These are phyloP conservation scores for Vanderwaltozyma yarrowii DNA, from an alignment of 805 yeast genomes.

Conservation along the genomic window DNA sequence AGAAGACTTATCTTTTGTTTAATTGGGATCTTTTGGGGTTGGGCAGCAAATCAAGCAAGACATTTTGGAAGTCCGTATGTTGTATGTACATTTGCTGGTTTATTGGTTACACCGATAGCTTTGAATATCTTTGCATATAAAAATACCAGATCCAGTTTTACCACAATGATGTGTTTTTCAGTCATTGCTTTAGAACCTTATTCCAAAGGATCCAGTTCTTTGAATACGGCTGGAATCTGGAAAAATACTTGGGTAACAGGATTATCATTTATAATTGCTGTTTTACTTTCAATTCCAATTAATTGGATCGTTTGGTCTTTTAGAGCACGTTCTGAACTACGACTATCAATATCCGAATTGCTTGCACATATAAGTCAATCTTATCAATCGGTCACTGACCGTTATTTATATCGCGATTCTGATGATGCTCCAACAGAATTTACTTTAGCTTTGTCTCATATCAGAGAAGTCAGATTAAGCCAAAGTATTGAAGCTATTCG, in stretches of 20 bases:
- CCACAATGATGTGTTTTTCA: slow-evolving; percentile 33
- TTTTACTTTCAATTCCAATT: slow-evolving; percentile 28
- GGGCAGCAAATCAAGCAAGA: slow-evolving; percentile 34
- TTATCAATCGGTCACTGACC: slow-evolving; percentile 38
- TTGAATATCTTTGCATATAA: slow-evolving; percentile 28
- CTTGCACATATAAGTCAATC: slow-evolving; percentile 36
- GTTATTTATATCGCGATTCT: slow-evolving; percentile 39
- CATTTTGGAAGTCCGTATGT: slow-evolving; percentile 32
- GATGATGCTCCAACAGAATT: slow-evolving; percentile 38
- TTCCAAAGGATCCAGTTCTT: slow-evolving; percentile 8
- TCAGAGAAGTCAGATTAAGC: slow-evolving; percentile 39
- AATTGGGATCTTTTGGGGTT: slow-evolving; percentile 39
- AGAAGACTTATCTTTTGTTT: slow-evolving; percentile 30
- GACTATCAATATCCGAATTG: slow-evolving; percentile 31
- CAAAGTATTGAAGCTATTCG: slow-evolving; percentile 34
- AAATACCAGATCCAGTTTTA: slow-evolving; percentile 36
- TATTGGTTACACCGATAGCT: slow-evolving; percentile 28
- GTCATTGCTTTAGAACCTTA: slow-evolving; percentile 30
- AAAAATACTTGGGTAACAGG: slow-evolving; percentile 34
- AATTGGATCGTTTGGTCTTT: slow-evolving; percentile 43
- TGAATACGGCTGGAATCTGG: slow-evolving; percentile 25
- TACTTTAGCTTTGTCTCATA: slow-evolving; percentile 34
- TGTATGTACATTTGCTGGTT: slow-evolving; percentile 31
- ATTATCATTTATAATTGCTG: slow-evolving; percentile 32
- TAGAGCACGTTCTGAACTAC: slow-evolving; percentile 34